phyloP scores from a whole-genome alignment of 140 eudicot genomes.

The Bidens hawaiensis region DNA sequence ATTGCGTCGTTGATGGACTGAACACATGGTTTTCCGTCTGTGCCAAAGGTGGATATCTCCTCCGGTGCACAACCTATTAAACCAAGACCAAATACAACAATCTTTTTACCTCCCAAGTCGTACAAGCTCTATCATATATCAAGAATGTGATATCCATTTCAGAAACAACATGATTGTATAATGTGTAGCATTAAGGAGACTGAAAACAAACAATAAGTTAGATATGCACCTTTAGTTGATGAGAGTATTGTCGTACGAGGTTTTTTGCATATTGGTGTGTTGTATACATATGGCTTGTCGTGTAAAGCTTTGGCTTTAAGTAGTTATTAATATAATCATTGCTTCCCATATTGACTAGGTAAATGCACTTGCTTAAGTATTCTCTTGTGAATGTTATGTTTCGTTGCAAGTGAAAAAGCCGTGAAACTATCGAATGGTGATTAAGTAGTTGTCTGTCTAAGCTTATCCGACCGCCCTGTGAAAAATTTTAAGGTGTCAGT shows the following conservation, averaged over 20 bases:
- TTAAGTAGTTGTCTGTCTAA: conserved; percentile 16
- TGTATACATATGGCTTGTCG: conserved; percentile 20
- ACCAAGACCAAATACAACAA: conserved; percentile 38
- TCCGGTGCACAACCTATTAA: conserved; percentile 38
- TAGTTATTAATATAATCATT: conserved; percentile 50
- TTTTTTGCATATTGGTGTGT: conserved; percentile 20
- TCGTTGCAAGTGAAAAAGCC: conserved; percentile 8
- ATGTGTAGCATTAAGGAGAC: background rate
- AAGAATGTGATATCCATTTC: background rate
- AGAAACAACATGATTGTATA: background rate
- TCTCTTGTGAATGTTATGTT: conserved; percentile 14
- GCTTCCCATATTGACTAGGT: conserved; percentile 33
- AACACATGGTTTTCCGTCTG: conserved; percentile 33
- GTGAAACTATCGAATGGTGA: conserved; percentile 14
- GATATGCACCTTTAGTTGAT: conserved; percentile 28
- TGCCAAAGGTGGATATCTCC: conserved; percentile 24
- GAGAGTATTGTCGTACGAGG: conserved; percentile 28
- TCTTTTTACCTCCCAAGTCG: conserved; percentile 39
- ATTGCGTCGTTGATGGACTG: conserved; percentile 27
- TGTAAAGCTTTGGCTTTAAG: conserved; percentile 26
- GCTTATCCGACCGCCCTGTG: conserved; percentile 23
- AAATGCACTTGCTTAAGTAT: conserved; percentile 34
- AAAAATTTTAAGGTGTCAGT: background rate
- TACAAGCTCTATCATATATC: conserved; percentile 23
- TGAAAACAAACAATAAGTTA: background rate